Evolutionary conservation across 2,329 filamentous ascomycete genomes (phyloP).

Genomic region (Stemphylium beticola): DNA sequence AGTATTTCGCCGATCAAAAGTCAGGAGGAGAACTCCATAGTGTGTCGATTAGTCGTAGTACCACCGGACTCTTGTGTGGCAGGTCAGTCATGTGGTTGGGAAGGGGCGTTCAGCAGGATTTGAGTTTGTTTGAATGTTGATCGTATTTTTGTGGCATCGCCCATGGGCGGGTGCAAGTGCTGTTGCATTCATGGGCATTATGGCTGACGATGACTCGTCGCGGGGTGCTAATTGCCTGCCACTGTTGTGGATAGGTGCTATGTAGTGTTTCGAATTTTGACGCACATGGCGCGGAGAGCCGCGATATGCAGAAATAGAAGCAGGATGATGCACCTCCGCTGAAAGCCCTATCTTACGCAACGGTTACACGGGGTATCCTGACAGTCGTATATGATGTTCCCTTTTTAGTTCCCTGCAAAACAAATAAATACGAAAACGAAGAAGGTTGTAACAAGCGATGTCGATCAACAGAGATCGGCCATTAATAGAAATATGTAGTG

Average conservation of each 20-base stretch:
- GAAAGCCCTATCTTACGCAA: conserved; percentile 5
- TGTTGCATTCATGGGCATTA: conserved; percentile 22
- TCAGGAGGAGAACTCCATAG: neutral
- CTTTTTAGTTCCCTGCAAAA: conserved; percentile 17
- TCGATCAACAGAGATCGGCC: conserved; percentile 17
- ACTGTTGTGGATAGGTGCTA: neutral
- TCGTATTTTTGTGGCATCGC: conserved; percentile 8
- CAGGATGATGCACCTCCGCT: neutral
- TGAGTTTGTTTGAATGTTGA: neutral
- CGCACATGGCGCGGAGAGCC: conserved; percentile 4
- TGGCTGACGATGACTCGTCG: conserved; percentile 10
- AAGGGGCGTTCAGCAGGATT: neutral
- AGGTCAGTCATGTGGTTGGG: conserved; percentile 1
- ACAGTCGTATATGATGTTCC: conserved; percentile 17
- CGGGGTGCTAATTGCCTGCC: conserved; percentile 6
- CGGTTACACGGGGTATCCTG: conserved; percentile 24
- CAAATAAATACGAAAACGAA: conserved; percentile 9
- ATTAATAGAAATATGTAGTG: conserved; percentile 24
- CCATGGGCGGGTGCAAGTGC: conserved; percentile 4
- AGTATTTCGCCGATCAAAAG: conserved; percentile 9
- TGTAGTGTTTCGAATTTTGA: conserved; percentile 14
- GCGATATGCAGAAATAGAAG: conserved; percentile 7
- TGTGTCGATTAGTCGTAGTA: neutral
- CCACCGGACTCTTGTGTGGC: neutral
- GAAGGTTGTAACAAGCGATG: conserved; percentile 16